Evolutionary conservation across 345 rosid genomes (phyloP).

Genomic region (Erodium maritimum): DNA sequence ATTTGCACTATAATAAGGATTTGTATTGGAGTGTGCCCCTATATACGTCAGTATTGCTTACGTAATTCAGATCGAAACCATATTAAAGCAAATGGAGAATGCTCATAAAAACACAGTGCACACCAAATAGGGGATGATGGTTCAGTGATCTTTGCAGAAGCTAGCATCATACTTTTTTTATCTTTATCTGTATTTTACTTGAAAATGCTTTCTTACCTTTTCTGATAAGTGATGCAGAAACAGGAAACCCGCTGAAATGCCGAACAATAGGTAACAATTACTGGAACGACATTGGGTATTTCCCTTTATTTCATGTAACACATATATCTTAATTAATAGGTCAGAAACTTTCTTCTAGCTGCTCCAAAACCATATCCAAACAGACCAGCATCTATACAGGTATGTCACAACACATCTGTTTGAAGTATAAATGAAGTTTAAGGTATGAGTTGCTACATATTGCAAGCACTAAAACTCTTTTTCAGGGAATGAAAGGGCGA

Average conservation of each 20-base stretch:
- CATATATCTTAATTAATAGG: conserved; percentile 16
- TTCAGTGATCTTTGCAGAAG: neutral
- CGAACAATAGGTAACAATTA: conserved; percentile 31
- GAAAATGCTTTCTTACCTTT: conserved; percentile 1
- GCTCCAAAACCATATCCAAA: conserved; percentile 45
- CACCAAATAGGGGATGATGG: neutral
- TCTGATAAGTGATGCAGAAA: conserved; percentile 29
- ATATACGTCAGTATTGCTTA: too few relatives aligned
- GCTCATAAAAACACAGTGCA: neutral
- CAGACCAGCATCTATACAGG: conserved; percentile 38
- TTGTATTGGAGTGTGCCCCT: too few relatives aligned
- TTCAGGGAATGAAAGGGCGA: conserved; percentile 44
- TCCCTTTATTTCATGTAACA: neutral
- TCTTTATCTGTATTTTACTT: conserved; percentile 1
- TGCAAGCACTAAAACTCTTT: conserved; percentile 2
- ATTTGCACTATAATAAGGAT: too few relatives aligned
- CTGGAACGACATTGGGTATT: neutral
- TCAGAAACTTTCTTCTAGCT: conserved; percentile 49
- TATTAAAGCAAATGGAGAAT: too few relatives aligned
- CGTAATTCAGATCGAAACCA: too few relatives aligned
- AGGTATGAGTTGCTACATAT: neutral
- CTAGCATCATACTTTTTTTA: too few relatives aligned
- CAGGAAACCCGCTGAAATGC: conserved; percentile 49
- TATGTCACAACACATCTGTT: neutral
- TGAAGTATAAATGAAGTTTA: neutral